Base-by-base conservation (phyloP, 1,139 yeast species). In the Pichia sp. region DNA sequence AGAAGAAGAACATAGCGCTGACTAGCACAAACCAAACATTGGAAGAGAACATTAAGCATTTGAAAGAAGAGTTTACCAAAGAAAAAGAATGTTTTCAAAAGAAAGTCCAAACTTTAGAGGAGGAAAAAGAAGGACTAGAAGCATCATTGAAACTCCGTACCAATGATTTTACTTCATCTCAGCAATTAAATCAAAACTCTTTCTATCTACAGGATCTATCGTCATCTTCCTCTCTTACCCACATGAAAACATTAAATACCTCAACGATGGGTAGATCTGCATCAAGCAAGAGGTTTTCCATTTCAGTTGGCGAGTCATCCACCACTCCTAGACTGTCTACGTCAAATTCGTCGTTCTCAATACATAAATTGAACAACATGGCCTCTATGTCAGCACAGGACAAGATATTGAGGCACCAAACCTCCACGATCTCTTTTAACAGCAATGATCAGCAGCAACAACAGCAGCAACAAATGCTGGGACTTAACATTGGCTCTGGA, bases 261-360 rank as follows among this genome's bases (percentile, higher is more conserved):
- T 55, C 57, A 26, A 53, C 62, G 6, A 45, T 64, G 23, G 50
- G 48, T 13, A 41, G 55, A 10, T 44, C 52, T 13, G 13, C 18
- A 3, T 61, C 68, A 9, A 66, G 61, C 39, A 62, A 61, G 19
- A 46, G 49, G 19, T 56, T 37, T 25, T 47, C 56, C n/a, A 61
- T 65, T 30, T 63, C 58, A 23, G 53, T 65, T 34, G 70, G 70
- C 3, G 70, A 66, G 50, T 64, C 68, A 1, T 61, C 69, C 9
- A 58, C 64, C 12, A 66, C 70, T 1, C 69, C 69, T n/a, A 56
- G 65, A 39, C 52, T 54, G 21, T 42, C 55, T 10, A 47, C 55
- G 49, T 47, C 62, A 50, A 47, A 57, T 54, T 37, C 62, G 51
- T 28, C 52, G 26, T 44, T 47, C 31, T 56, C 58, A 18, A 47